A percentile compares a stretch with the other conserved stretches of the same genome.
phyloP scores from a whole-genome alignment of 1,284 basidiomycete species.

The Irpex rosettiformis region DNA sequence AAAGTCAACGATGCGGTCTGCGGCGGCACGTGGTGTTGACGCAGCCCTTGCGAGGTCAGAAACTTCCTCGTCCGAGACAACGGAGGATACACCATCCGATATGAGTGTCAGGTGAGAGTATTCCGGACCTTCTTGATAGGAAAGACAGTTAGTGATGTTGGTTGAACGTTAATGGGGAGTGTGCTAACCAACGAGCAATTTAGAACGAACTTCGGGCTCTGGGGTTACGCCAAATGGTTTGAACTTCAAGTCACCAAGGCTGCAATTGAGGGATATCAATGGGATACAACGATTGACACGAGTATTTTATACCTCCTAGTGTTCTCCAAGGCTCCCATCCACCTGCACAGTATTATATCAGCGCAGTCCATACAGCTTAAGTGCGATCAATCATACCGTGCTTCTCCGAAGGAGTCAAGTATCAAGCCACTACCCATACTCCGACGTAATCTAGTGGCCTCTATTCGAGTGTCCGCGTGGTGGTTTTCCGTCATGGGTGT shows the following conservation, averaged over 20 bases:
- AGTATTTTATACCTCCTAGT: slow-evolving; percentile 71
- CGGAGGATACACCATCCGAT: slow-evolving; percentile 90
- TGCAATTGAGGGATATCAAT: slow-evolving; percentile 27
- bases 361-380: not conserved
- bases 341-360: slow-evolving; percentile 42
- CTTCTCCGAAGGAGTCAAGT: slow-evolving; percentile 95
- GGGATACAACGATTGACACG: slow-evolving; percentile 11
- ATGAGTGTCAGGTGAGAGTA: slow-evolving; percentile 81
- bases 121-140: slow-evolving; percentile 47
- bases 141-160: not conserved
- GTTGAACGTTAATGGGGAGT: not conserved
- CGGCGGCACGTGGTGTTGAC: slow-evolving; percentile 75
- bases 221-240: slow-evolving; percentile 92
- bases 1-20: slow-evolving; percentile 80
- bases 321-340: slow-evolving; percentile 96
- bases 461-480: slow-evolving; percentile 87
- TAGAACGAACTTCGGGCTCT: slow-evolving; percentile 88
- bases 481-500: slow-evolving; percentile 87
- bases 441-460: slow-evolving; percentile 80
- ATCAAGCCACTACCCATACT: slow-evolving; percentile 91
- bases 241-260: slow-evolving; percentile 88
- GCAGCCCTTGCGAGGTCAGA: slow-evolving; percentile 83
- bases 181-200: slow-evolving; percentile 67
- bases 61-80: slow-evolving; percentile 92
- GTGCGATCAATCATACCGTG: slow-evolving; percentile 47